Percentiles rank a stretch among this genome's conserved stretches.
phyloP scores from a whole-genome alignment of 805 yeast species.

The Candida boleticola region DNA sequence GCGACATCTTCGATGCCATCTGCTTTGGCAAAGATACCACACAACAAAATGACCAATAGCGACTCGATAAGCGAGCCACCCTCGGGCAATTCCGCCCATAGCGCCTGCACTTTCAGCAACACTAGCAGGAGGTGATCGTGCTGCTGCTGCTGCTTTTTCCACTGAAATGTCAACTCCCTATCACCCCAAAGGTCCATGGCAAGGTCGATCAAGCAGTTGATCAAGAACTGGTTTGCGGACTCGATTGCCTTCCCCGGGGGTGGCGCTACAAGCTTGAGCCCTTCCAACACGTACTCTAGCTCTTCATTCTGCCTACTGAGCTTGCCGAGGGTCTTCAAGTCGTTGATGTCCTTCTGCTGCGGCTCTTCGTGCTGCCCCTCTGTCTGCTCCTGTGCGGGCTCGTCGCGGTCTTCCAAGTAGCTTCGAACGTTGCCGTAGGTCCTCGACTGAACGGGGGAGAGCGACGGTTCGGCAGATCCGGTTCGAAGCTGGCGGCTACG shows the following conservation, averaged over 20 bases:
- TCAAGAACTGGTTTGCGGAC: constrained; percentile 7
- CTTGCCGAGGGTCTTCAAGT: constrained; percentile 15
- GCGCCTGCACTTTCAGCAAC: neutral
- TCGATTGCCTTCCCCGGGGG: constrained; percentile 2
- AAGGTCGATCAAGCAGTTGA: constrained; percentile 10
- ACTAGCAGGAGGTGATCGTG: neutral
- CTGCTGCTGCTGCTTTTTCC: constrained; percentile 1
- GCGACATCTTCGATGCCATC: neutral
- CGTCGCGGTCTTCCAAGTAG: constrained; percentile 10
- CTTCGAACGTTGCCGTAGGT: constrained; percentile 19
- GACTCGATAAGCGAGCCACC: constrained; percentile 2
- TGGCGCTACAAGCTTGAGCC: constrained; percentile 11
- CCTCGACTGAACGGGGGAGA: too few relatives aligned
- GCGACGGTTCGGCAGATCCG: too few relatives aligned
- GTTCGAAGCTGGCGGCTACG: too few relatives aligned
- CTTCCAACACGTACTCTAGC: constrained; percentile 16
- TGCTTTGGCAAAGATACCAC: neutral
- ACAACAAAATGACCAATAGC: constrained; percentile 1
- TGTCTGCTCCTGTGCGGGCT: neutral
- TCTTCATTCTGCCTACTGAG: constrained; percentile 11
- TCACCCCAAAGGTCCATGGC: neutral
- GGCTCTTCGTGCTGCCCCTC: constrained; percentile 6
- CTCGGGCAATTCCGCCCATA: neutral
- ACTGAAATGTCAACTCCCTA: neutral
- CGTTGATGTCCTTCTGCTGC: constrained; percentile 12